phyloP scores from a whole-genome alignment of 768 basidiomycete genomes.

The Chlorophyllum brunneum region DNA sequence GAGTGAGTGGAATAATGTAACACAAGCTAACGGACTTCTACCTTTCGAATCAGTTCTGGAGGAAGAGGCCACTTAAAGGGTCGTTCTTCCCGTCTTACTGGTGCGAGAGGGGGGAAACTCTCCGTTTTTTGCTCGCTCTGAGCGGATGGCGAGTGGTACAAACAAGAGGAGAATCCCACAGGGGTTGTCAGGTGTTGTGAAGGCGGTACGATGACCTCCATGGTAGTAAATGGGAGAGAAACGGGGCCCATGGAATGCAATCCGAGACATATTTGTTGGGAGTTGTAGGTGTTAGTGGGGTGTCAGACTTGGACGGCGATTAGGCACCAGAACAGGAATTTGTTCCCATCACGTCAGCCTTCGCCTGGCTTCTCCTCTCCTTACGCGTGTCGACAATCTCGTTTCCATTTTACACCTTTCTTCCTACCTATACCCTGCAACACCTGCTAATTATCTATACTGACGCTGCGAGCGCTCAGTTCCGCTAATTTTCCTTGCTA shows the following conservation, averaged over 20 bases:
- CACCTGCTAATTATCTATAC: slow-evolving; percentile 7
- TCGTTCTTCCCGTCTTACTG: not conserved
- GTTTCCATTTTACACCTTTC: not conserved
- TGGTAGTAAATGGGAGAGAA: not conserved
- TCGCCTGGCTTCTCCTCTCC: no score
- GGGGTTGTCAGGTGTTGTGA: not conserved
- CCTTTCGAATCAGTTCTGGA: slow-evolving; percentile 1
- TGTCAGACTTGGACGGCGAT: no score
- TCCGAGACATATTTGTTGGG: no score
- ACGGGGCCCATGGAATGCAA: not conserved
- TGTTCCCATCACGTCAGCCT: slow-evolving; percentile 13
- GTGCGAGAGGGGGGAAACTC: no score
- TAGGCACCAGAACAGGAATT: not conserved
- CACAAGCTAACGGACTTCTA: not conserved
- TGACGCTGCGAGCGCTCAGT: not conserved
- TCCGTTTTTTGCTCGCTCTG: not conserved
- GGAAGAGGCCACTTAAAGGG: not conserved
- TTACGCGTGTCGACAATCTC: slow-evolving; percentile 1
- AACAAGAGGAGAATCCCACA: no score
- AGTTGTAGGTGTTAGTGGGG: no score
- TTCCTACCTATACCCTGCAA: slow-evolving; percentile 1
- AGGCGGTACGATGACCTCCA: not conserved
- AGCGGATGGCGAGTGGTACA: no score
- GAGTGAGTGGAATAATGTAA: not conserved
- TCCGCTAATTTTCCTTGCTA: slow-evolving; percentile 19